Conservation (phyloP, 1,284 basidiomycete genomes). For the Apiotrichum veenhuisii region DNA sequence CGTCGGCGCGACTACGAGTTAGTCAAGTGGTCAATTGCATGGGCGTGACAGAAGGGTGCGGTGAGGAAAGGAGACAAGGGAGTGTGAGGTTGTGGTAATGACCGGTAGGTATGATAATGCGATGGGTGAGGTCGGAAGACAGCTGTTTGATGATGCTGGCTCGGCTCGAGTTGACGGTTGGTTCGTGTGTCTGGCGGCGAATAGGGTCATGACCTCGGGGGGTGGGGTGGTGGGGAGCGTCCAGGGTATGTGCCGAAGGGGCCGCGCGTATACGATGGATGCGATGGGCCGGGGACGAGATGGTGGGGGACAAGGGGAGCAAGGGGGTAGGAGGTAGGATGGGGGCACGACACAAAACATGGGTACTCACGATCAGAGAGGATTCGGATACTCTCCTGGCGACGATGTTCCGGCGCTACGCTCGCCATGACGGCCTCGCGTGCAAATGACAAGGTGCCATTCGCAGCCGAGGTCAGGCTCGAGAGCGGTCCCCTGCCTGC, state of each 20-base stretch:
- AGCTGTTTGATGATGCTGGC: too few relatives aligned
- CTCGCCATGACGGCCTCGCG: slow-evolving; percentile 47
- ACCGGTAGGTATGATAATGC: too few relatives aligned
- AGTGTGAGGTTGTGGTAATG: too few relatives aligned
- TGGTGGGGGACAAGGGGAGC: background rate
- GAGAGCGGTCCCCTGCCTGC: slow-evolving; percentile 15
- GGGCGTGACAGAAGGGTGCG: too few relatives aligned
- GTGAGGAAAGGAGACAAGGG: too few relatives aligned
- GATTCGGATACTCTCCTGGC: slow-evolving; percentile 45
- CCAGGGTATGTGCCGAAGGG: too few relatives aligned
- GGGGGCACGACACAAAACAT: background rate
- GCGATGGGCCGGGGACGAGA: too few relatives aligned
- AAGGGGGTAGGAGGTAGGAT: background rate
- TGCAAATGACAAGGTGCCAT: slow-evolving; percentile 40
- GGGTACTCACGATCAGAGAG: slow-evolving; percentile 45
- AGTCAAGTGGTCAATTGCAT: background rate
- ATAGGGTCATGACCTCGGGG: background rate
- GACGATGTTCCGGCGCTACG: slow-evolving; percentile 39
- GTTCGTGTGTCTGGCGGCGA: background rate
- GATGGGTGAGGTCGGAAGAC: too few relatives aligned
- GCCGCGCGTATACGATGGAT: too few relatives aligned
- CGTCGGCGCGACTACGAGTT: slow-evolving; percentile 68
- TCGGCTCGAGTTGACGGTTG: too few relatives aligned
- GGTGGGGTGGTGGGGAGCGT: too few relatives aligned
- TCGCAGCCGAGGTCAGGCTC: slow-evolving; percentile 24